Evolutionary conservation across 352 stramenopile species (phyloP), one percentile per base, ranked within the genome.

Genomic region (Globisporangium canariense): DNA sequence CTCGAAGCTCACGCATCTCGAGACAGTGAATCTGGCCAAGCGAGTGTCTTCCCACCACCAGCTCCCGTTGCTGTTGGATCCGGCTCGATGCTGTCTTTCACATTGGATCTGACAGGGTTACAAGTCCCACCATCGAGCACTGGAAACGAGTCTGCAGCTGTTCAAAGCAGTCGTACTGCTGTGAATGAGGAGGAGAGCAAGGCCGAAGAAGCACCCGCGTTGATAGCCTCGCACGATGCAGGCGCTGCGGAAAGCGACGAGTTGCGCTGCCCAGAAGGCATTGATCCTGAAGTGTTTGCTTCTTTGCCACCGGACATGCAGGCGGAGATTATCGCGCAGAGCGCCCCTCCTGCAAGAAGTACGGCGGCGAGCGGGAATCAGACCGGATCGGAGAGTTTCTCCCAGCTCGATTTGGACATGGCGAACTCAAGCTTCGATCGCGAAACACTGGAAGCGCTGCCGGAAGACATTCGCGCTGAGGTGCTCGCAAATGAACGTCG

Each of bases 231-330:
- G 18, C 16, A 52, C 25, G 55, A 61, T 16, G 18, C 20, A 13
- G 30, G 14, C 10, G 14, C 13, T 25, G 43, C 16, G 14, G 62
- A 57, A 46, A 68, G 47, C 46, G 14, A n/a, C 25, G 63, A 61
- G 38, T 70, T 81, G 9, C 71, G 74, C 47, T 99, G 96, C 60
- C 97, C 97, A 4, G 90, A 97, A 64, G 96, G 96, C 30, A 96
- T 99, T 70, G 97, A 99, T 80, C 81, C 82, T 20, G 97, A 99
- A 71, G 97, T 99, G 1, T 99, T 99, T 72, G 83, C 88, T 30
- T 97, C 85, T 16, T 77, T 99, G 51, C 97, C 97, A 43, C 53
- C 87, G 3, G 96, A 99, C 61, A 98, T 99, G 95, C 97, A 99
- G 75, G 83, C 90, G 56, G 97, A 99, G 70, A 95, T 98, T 62